Evolutionary conservation across 1,284 basidiomycete species (phyloP).

Genomic region (Leccinum ponderosum): DNA sequence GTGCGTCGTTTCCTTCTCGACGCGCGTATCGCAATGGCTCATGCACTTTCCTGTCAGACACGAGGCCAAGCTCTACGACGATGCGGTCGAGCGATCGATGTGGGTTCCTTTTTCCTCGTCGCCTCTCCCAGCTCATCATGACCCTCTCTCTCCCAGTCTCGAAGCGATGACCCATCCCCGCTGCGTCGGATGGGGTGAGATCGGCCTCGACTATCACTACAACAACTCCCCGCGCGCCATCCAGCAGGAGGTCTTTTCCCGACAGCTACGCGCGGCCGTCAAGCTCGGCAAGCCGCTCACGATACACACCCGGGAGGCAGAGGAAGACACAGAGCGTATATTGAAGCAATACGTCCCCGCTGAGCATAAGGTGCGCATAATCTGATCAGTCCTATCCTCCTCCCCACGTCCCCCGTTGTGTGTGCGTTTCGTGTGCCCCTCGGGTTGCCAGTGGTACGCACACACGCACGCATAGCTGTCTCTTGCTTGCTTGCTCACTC

Average conservation of each 20-base stretch:
- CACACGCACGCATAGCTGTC: not conserved
- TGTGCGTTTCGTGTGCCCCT: not conserved
- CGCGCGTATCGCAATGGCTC: not conserved
- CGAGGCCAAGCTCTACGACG: slow-evolving; percentile 67
- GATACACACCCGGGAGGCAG: slow-evolving; percentile 80
- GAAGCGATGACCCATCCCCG: slow-evolving; percentile 76
- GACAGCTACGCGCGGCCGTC: slow-evolving; percentile 70
- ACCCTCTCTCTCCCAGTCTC: slow-evolving; percentile 40
- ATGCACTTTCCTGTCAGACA: slow-evolving; percentile 46
- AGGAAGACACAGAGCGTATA: slow-evolving; percentile 76
- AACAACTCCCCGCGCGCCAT: slow-evolving; percentile 68
- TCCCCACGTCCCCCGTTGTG: too few relatives aligned
- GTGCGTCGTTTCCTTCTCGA: slow-evolving; percentile 45
- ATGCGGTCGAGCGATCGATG: slow-evolving; percentile 70
- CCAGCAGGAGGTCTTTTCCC: slow-evolving; percentile 63
- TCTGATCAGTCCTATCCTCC: not conserved
- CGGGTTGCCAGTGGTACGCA: not conserved
- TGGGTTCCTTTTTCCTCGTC: slow-evolving; percentile 34
- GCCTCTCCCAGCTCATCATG: not conserved
- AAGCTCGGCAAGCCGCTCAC: slow-evolving; percentile 69
- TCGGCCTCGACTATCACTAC: slow-evolving; percentile 84
- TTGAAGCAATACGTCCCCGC: slow-evolving; percentile 70
- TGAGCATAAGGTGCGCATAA: slow-evolving; percentile 55
- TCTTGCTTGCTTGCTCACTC: not conserved
- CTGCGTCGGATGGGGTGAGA: slow-evolving; percentile 84